A percentile compares a stretch with the other conserved stretches of the same genome.
These are phyloP conservation scores for Fonsecaea erecta DNA, from an alignment of 2,329 filamentous ascomycete species.

Conservation along the genomic window DNA sequence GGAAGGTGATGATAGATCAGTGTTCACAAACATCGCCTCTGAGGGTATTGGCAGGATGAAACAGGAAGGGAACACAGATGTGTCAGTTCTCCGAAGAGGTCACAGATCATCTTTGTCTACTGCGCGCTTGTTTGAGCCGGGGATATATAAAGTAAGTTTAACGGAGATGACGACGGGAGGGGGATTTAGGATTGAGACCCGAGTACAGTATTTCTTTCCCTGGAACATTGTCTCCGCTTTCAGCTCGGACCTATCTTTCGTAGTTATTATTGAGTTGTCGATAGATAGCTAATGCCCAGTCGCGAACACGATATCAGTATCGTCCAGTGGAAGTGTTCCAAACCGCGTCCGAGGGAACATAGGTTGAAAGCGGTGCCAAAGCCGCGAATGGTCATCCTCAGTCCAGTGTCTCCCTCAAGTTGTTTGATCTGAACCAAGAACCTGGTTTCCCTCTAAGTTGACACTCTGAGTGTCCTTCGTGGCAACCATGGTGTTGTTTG, in stretches of 20 bases:
- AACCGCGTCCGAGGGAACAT: neutral
- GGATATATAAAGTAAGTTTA: neutral
- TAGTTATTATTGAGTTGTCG: neutral
- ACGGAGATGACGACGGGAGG: neutral
- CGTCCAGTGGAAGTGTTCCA: neutral
- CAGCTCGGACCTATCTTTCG: neutral
- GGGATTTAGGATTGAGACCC: neutral
- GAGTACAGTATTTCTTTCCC: neutral
- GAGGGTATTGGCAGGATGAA: neutral
- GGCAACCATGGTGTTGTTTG: neutral
- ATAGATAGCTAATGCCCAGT: neutral
- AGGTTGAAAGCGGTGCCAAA: neutral
- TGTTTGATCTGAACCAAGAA: neutral
- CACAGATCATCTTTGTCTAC: neutral
- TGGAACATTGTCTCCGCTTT: neutral
- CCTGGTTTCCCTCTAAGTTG: neutral
- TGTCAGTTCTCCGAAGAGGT: neutral
- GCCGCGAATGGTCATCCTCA: neutral
- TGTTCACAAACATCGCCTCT: neutral
- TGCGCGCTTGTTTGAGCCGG: neutral
- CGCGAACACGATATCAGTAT: neutral
- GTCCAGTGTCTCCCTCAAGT: neutral
- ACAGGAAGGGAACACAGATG: neutral
- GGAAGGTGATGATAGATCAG: neutral
- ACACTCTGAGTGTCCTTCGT: neutral